Evolutionary conservation across 2,329 filamentous ascomycete genomes (phyloP).

Genomic region (Mycogone perniciosa): DNA sequence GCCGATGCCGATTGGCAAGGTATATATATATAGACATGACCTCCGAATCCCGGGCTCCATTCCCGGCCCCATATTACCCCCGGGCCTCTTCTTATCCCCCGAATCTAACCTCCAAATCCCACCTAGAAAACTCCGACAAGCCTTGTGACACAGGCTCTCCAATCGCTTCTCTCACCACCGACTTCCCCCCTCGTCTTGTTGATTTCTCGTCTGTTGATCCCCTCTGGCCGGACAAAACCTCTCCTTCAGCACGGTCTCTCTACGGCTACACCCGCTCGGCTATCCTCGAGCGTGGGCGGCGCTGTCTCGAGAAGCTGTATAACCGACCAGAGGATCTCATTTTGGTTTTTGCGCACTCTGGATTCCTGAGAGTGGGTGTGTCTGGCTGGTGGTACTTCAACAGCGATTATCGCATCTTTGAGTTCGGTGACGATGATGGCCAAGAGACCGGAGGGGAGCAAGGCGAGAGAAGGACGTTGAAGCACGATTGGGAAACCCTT

Average conservation of each 20-base stretch:
- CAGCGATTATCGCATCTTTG: conserved; percentile 58
- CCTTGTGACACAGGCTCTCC: conserved; percentile 57
- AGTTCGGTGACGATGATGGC: conserved; percentile 34
- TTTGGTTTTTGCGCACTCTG: conserved; percentile 59
- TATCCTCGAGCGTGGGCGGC: conserved; percentile 49
- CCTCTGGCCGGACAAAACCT: conserved; percentile 57
- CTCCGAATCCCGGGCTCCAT: neutral
- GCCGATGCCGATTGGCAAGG: conserved; percentile 61
- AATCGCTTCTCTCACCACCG: conserved; percentile 33
- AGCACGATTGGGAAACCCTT: conserved; percentile 39
- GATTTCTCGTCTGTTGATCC: conserved; percentile 53
- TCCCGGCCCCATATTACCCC: neutral
- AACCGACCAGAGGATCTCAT: conserved; percentile 53
- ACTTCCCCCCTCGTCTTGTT: conserved; percentile 44
- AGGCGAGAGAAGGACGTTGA: conserved; percentile 22
- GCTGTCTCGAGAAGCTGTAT: conserved; percentile 43
- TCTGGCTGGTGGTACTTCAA: conserved; percentile 53
- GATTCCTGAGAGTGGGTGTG: conserved; percentile 53
- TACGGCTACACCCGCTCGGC: conserved; percentile 50
- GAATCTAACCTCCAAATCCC: neutral
- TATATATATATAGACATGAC: conserved; percentile 24
- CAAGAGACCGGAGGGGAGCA: conserved; percentile 18
- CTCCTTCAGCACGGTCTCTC: conserved; percentile 28
- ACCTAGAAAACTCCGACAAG: conserved; percentile 44
- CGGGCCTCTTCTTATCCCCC: neutral